Percentiles rank a stretch among this genome's conserved stretches.
Evolutionary conservation across 345 rosid genomes (phyloP).

Genomic region (Populus alba): DNA sequence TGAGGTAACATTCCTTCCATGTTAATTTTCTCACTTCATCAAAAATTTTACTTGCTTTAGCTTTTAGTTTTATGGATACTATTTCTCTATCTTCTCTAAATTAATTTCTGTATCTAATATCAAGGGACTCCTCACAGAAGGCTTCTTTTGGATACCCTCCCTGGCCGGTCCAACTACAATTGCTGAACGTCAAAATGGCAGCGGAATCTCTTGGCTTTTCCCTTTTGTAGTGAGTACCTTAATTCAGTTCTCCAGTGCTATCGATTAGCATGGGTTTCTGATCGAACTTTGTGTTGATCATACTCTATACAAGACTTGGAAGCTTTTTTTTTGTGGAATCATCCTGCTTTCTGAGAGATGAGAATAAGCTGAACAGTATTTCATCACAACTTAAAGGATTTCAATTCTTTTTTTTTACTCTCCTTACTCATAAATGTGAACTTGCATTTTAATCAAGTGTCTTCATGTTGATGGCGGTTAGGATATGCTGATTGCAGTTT

Average conservation of each 20-base stretch:
- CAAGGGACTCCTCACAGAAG: constrained; percentile 95
- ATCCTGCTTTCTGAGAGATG: background rate
- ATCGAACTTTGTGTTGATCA: background rate
- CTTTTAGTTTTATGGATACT: constrained; percentile 5
- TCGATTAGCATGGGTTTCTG: background rate
- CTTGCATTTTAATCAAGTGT: background rate
- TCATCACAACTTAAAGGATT: background rate
- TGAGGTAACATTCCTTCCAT: constrained; percentile 48
- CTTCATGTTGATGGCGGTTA: no score
- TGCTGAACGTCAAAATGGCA: constrained; percentile 79
- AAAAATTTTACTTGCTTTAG: background rate
- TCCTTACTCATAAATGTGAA: background rate
- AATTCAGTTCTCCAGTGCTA: constrained; percentile 1
- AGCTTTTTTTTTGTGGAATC: background rate
- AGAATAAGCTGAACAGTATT: background rate
- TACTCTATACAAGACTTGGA: background rate
- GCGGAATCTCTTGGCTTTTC: constrained; percentile 92
- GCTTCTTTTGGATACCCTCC: constrained; percentile 99
- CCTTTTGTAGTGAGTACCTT: constrained; percentile 68
- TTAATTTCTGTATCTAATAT: constrained; percentile 15
- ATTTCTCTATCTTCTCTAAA: constrained; percentile 15
- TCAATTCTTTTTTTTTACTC: background rate
- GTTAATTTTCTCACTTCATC: background rate
- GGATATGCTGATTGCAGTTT: background rate
- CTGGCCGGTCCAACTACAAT: constrained; percentile 90